Percentiles rank a stretch among this genome's conserved stretches.
Evolutionary conservation across 2,329 filamentous ascomycete species (phyloP).

Genomic region (Plectosphaerella sp.): DNA sequence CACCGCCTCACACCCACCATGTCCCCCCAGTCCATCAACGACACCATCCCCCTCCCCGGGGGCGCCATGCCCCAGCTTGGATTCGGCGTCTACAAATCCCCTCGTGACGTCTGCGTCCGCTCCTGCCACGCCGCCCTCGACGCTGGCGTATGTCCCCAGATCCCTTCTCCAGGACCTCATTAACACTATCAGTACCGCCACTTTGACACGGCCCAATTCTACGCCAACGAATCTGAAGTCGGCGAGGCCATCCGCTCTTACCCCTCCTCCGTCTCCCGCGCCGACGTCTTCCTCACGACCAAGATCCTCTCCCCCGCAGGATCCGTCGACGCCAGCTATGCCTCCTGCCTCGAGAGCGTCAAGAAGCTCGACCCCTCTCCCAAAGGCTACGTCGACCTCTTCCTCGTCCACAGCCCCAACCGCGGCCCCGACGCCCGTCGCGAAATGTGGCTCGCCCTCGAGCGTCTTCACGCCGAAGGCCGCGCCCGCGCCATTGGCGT

Average conservation of each 20-base stretch:
- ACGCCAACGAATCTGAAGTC: conserved; percentile 65
- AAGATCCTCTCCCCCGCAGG: conserved; percentile 58
- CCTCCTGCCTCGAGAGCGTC: conserved; percentile 56
- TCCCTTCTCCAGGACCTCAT: too few species aligned
- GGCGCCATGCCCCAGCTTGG: conserved; percentile 59
- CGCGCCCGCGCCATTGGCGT: conserved; percentile 64
- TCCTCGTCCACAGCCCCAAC: conserved; percentile 64
- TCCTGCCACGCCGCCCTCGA: conserved; percentile 56
- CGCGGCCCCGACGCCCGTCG: conserved; percentile 40
- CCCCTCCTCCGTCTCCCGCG: conserved; percentile 44
- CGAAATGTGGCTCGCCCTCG: conserved; percentile 62
- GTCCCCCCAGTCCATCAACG: conserved; percentile 8
- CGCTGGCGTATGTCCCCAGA: conserved; percentile 25
- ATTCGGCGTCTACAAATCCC: conserved; percentile 66
- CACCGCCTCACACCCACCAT: background rate
- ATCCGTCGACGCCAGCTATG: conserved; percentile 54
- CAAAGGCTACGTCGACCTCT: conserved; percentile 65
- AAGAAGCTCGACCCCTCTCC: conserved; percentile 48
- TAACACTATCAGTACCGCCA: conserved; percentile 43
- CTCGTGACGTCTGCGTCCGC: conserved; percentile 45
- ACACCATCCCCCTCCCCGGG: conserved; percentile 14
- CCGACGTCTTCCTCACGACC: conserved; percentile 64
- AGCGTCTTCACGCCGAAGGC: conserved; percentile 55
- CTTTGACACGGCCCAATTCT: conserved; percentile 59
- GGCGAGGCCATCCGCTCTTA: conserved; percentile 56